These are phyloP conservation scores for Protomyces arabidopsidicola DNA, from an alignment of 1,139 yeast species.

Conservation along the genomic window DNA sequence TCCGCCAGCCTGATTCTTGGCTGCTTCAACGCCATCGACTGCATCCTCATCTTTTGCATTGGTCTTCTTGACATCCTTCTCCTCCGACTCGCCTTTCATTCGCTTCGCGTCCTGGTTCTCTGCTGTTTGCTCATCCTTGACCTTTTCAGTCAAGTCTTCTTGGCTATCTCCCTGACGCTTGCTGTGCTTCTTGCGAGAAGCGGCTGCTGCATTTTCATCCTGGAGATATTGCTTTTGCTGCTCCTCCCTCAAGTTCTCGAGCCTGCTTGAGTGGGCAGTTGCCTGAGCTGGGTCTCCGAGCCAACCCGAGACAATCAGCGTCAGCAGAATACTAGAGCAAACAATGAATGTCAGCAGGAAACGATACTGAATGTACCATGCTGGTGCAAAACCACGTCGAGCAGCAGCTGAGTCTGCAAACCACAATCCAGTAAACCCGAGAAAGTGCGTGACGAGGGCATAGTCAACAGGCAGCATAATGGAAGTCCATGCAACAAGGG, in stretches of 20 bases:
- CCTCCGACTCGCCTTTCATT: neutral
- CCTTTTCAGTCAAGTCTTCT: slow-evolving; percentile 16
- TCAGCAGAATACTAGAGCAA: slow-evolving; percentile 23
- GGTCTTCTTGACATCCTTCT: neutral
- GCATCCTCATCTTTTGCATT: slow-evolving; percentile 4
- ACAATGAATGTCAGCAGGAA: slow-evolving; percentile 26
- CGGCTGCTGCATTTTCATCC: slow-evolving; percentile 16
- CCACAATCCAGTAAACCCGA: slow-evolving; percentile 27
- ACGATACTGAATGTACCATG: slow-evolving; percentile 27
- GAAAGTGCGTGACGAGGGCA: slow-evolving; percentile 25
- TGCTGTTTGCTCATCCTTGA: slow-evolving; percentile 1
- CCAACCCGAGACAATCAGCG: slow-evolving; percentile 27
- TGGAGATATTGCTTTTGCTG: slow-evolving; percentile 13
- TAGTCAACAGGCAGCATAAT: slow-evolving; percentile 19
- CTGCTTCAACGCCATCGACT: slow-evolving; percentile 8
- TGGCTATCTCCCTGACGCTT: slow-evolving; percentile 26
- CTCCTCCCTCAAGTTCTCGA: slow-evolving; percentile 13
- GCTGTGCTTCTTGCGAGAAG: slow-evolving; percentile 12
- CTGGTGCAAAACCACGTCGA: slow-evolving; percentile 25
- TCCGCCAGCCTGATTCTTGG: slow-evolving; percentile 9
- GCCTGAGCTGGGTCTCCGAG: slow-evolving; percentile 26
- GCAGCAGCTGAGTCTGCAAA: slow-evolving; percentile 25
- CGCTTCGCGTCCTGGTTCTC: neutral
- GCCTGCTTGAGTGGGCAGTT: slow-evolving; percentile 9
- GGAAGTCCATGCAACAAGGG: slow-evolving; percentile 28